Evolutionary conservation across 2,329 filamentous ascomycete genomes (phyloP), one percentile per base, ranked within the genome.

Genomic region (Setomelanomma holmii): DNA sequence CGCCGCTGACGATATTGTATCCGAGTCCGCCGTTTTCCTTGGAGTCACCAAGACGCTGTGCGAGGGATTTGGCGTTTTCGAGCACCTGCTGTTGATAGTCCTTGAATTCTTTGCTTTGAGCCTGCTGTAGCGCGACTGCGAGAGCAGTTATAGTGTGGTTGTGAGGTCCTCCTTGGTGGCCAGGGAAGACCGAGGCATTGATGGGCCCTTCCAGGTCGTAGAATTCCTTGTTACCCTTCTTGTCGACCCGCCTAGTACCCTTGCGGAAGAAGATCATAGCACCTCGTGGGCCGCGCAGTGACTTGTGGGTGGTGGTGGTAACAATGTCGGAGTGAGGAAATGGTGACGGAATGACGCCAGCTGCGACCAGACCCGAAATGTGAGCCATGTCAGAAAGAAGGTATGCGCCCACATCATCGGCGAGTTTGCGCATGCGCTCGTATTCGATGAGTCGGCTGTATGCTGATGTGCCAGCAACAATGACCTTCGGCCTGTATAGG

Each of bases 261-360:
- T 96, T 97, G 79, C 95, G 91, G 88, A 93, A 99, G 86, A 99
- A 99, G 81, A 99, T 99, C 95, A 99, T 99, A 75, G 95, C 95
- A 72, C 95, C 95, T 76, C 95, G 91, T 54, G 95, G 95, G 54
- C 95, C 95, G 79, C 95, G 92, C 66, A 99, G 89, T 49, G 93
- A 97, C 86, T 99, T 99, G 87, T 99, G 95, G 40, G 95, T 99
- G 58, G 95, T 99, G 59, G 95, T 99, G 59, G 95, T 99, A 67
- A 99, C 95, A 51, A 99, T 89, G 75, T 99, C 95, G 63, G 95
- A 93, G 77, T 96, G 82, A 60, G 86, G 83, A 82, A 99, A 99
- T 39, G 95, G 95, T 42, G 91, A 93, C 58, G 93, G 91, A 73
- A 98, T 95, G 66, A 97, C 95, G 67, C 88, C 90, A 55, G 92